phyloP scores from a whole-genome alignment of 1,284 basidiomycete genomes.

The Ganoderma leucocontextum region DNA sequence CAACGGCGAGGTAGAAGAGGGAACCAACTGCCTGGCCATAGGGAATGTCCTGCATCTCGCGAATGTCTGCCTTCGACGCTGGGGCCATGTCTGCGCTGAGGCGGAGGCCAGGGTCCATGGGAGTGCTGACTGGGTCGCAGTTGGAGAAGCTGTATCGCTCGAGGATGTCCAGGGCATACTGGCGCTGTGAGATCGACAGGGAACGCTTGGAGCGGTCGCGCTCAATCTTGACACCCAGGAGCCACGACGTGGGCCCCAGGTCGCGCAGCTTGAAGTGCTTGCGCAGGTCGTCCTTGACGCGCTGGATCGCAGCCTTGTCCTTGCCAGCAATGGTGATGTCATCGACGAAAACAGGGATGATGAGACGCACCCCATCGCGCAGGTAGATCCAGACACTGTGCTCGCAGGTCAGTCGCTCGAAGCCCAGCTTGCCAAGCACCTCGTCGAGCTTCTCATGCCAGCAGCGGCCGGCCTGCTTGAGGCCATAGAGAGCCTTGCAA shows the following conservation, averaged over 20 bases:
- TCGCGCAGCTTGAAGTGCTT: slow-evolving; percentile 21
- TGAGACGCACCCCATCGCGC: slow-evolving; percentile 12
- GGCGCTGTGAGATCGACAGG: not conserved
- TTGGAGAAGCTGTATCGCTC: not conserved
- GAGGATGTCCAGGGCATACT: slow-evolving; percentile 1
- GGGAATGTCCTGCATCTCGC: slow-evolving; percentile 13
- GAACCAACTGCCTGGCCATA: slow-evolving; percentile 14
- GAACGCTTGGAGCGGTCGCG: not conserved
- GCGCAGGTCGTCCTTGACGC: slow-evolving; percentile 26
- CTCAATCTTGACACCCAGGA: slow-evolving; percentile 1
- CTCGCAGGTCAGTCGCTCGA: slow-evolving; percentile 38
- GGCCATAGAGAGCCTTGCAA: slow-evolving; percentile 33
- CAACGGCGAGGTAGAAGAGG: slow-evolving; percentile 16
- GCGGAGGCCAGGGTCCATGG: not conserved
- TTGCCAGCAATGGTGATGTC: slow-evolving; percentile 13
- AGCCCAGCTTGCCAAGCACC: slow-evolving; percentile 34
- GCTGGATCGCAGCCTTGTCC: slow-evolving; percentile 7
- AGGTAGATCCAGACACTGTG: slow-evolving; percentile 38
- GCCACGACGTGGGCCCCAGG: not conserved
- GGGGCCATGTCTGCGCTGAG: not conserved
- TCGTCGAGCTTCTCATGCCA: slow-evolving; percentile 28
- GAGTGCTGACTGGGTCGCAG: slow-evolving; percentile 5
- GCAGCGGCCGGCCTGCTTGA: slow-evolving; percentile 33
- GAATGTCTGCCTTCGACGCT: not conserved
- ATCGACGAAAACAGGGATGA: slow-evolving; percentile 16